phyloP scores from a whole-genome alignment of 805 yeast genomes.

The Spathaspora boniae region DNA sequence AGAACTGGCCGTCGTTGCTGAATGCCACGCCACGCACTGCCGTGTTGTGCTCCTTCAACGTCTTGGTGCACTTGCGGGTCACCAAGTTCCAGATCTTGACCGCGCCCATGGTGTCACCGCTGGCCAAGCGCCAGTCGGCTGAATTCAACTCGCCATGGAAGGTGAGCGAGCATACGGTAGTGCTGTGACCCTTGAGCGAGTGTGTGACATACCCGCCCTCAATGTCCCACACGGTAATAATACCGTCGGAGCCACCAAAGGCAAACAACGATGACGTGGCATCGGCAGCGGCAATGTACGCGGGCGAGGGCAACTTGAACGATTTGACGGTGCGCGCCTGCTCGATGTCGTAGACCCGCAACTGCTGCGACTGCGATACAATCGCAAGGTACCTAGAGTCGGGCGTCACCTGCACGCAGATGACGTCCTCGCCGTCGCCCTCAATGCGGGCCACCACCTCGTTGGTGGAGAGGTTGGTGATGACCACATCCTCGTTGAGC shows the following conservation, averaged over 20 bases:
- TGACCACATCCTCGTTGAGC: slow-evolving; percentile 68
- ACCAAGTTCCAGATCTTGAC: slow-evolving; percentile 63
- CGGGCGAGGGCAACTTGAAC: slow-evolving; percentile 71
- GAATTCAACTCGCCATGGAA: slow-evolving; percentile 74
- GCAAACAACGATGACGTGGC: slow-evolving; percentile 81
- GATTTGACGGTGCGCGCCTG: slow-evolving; percentile 41
- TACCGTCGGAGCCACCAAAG: slow-evolving; percentile 94
- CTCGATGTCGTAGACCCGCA: slow-evolving; percentile 58
- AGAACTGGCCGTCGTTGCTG: slow-evolving; percentile 44
- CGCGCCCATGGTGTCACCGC: slow-evolving; percentile 61
- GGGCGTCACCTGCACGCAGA: slow-evolving; percentile 73
- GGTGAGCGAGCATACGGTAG: slow-evolving; percentile 69
- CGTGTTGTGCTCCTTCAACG: slow-evolving; percentile 69
- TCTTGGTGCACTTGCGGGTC: slow-evolving; percentile 63
- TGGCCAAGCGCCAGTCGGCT: slow-evolving; percentile 69
- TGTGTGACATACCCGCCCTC: slow-evolving; percentile 87
- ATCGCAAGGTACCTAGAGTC: slow-evolving; percentile 69
- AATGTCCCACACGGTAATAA: slow-evolving; percentile 86
- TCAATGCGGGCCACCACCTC: slow-evolving; percentile 57
- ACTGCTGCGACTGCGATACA: slow-evolving; percentile 79
- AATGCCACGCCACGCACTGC: slow-evolving; percentile 87
- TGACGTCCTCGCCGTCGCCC: slow-evolving; percentile 82
- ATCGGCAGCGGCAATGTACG: slow-evolving; percentile 74
- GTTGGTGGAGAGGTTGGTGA: slow-evolving; percentile 62
- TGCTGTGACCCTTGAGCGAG: slow-evolving; percentile 88